A percentile compares a stretch with the other conserved stretches of the same genome.
phyloP scores from a whole-genome alignment of 2,329 filamentous ascomycete species.

The Microdochium bolleyi region DNA sequence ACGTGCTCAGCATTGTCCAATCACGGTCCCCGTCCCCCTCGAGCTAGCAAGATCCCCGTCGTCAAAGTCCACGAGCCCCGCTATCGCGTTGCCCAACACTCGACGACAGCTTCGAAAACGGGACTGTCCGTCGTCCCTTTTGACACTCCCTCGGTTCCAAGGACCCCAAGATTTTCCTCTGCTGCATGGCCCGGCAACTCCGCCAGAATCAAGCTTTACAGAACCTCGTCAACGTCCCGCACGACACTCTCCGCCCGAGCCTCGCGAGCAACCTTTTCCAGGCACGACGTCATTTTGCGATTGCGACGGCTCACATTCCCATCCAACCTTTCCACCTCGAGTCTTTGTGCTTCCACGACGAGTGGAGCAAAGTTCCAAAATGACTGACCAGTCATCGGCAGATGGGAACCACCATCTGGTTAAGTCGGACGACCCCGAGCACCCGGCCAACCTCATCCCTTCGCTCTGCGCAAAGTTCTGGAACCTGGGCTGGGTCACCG shows the following conservation, averaged over 20 bases:
- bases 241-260: too few species aligned
- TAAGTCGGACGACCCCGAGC: conserved; percentile 61
- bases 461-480: conserved; percentile 94
- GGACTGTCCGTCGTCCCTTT: too few species aligned
- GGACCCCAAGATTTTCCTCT: too few species aligned
- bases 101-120: too few species aligned
- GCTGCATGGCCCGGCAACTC: too few species aligned
- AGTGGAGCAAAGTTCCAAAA: conserved; percentile 1
- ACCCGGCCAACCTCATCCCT: conserved; percentile 93
- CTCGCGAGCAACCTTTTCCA: too few species aligned
- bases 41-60: neutral
- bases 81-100: too few species aligned
- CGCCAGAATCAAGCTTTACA: too few species aligned
- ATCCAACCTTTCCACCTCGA: neutral
- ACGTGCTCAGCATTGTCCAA: neutral
- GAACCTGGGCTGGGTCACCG: conserved; percentile 87
- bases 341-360: neutral
- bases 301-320: neutral
- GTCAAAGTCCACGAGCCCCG: too few species aligned
- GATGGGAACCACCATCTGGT: conserved; percentile 46
- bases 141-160: too few species aligned
- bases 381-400: conserved; percentile 4
- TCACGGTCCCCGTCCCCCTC: neutral
- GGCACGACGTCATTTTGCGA: too few species aligned
- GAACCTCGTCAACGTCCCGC: too few species aligned